Evolutionary conservation across 495 filamentous ascomycete species (phyloP).

Genomic region (Tuber borchii): DNA sequence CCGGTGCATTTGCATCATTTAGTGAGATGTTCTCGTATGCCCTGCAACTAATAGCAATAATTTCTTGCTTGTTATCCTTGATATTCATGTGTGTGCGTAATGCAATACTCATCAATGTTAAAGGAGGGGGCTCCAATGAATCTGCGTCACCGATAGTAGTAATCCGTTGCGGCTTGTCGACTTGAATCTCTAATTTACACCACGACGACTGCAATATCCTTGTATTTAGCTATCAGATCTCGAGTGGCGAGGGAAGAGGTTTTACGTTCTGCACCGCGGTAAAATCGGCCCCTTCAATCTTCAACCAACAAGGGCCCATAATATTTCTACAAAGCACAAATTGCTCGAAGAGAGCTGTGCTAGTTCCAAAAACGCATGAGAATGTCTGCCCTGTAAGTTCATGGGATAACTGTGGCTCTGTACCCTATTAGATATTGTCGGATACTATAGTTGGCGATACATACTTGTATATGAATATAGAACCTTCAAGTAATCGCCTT

Average conservation of each 20-base stretch:
- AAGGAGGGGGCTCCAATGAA: slow-evolving; percentile 68
- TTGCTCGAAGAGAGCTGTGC: slow-evolving; percentile 91
- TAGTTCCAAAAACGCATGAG: slow-evolving; percentile 88
- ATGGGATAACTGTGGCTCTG: slow-evolving; percentile 51
- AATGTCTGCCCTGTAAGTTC: slow-evolving; percentile 79
- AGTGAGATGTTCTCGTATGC: slow-evolving; percentile 87
- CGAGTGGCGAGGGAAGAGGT: neutral
- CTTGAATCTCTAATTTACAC: slow-evolving; percentile 89
- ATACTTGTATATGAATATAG: slow-evolving; percentile 73
- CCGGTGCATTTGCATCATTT: slow-evolving; percentile 77
- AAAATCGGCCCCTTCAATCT: slow-evolving; percentile 77
- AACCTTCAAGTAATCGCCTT: slow-evolving; percentile 85
- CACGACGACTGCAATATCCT: slow-evolving; percentile 56
- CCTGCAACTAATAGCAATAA: slow-evolving; percentile 78
- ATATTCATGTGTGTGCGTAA: slow-evolving; percentile 80
- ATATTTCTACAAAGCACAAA: slow-evolving; percentile 97
- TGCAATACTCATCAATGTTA: slow-evolving; percentile 90
- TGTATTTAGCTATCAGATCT: slow-evolving; percentile 3
- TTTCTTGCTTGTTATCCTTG: slow-evolving; percentile 95
- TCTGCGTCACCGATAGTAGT: slow-evolving; percentile 65
- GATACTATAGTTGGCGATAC: neutral
- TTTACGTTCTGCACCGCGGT: slow-evolving; percentile 63
- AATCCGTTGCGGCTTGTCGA: slow-evolving; percentile 67
- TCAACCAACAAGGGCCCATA: slow-evolving; percentile 97
- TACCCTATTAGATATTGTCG: slow-evolving; percentile 10